Percentiles rank a stretch among this genome's conserved stretches.
Evolutionary conservation across 2,329 filamentous ascomycete species (phyloP).

Genomic region (Colletotrichum sp.): DNA sequence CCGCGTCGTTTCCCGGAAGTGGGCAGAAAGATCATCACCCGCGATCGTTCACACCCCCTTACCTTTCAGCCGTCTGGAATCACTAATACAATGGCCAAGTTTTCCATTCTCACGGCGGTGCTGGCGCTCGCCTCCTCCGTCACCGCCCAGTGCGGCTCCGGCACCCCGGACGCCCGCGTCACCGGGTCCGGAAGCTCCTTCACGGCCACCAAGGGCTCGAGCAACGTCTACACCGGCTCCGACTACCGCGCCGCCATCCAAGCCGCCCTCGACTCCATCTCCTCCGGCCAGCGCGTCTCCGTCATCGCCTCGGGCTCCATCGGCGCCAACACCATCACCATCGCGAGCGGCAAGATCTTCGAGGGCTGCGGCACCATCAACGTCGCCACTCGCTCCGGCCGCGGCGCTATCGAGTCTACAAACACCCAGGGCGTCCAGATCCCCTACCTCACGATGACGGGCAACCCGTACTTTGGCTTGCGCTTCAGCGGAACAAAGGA

Average conservation of each 20-base stretch:
- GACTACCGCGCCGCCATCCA: conserved; percentile 62
- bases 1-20: not conserved
- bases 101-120: conserved; percentile 33
- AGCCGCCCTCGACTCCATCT: conserved; percentile 55
- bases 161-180: conserved; percentile 49
- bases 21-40: not conserved
- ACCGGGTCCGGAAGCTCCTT: conserved; percentile 51
- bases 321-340: conserved; percentile 55
- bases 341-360: conserved; percentile 59
- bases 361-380: conserved; percentile 65
- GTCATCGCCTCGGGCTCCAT: conserved; percentile 62
- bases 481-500: conserved; percentile 57
- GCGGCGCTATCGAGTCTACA: conserved; percentile 59
- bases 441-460: conserved; percentile 62
- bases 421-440: conserved; percentile 55
- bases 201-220: conserved; percentile 47
- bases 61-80: not conserved
- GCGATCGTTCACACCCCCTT: not conserved
- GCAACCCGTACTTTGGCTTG: conserved; percentile 62
- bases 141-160: conserved; percentile 52
- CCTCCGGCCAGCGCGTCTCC: conserved; percentile 55
- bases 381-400: conserved; percentile 42
- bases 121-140: conserved; percentile 44
- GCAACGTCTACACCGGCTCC: conserved; percentile 53
- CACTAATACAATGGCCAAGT: conserved; percentile 23